Evolutionary conservation across 2,329 filamentous ascomycete genomes (phyloP).

Genomic region (Trichophyton mentagrophytes): DNA sequence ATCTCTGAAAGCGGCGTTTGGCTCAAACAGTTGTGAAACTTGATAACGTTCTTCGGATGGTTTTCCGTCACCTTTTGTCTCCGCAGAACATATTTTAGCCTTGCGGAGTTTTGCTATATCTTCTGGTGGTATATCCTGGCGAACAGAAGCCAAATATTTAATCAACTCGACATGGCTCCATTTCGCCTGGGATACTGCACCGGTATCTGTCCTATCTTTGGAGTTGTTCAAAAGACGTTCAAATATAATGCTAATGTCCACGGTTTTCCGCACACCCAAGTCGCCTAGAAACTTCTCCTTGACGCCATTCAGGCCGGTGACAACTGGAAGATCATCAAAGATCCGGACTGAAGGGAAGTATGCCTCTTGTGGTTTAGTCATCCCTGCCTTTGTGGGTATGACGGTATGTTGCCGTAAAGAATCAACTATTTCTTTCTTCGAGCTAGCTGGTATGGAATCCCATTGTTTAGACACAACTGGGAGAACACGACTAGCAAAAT

Average conservation of each 20-base stretch:
- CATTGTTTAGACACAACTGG: slow-evolving; percentile 76
- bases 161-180: slow-evolving; percentile 94
- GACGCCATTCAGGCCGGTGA: slow-evolving; percentile 61
- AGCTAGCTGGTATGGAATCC: slow-evolving; percentile 59
- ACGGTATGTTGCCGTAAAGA: slow-evolving; percentile 57
- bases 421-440: slow-evolving; percentile 52
- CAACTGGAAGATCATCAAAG: slow-evolving; percentile 81
- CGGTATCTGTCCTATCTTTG: slow-evolving; percentile 38
- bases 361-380: slow-evolving; percentile 71
- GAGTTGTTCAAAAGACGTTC: slow-evolving; percentile 60
- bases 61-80: slow-evolving; percentile 45
- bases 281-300: slow-evolving; percentile 82
- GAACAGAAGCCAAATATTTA: slow-evolving; percentile 83
- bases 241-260: slow-evolving; percentile 90
- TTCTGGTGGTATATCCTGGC: slow-evolving; percentile 68
- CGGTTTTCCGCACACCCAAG: slow-evolving; percentile 84
- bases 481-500: slow-evolving; percentile 66
- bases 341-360: slow-evolving; percentile 91
- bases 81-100: slow-evolving; percentile 71
- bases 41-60: slow-evolving; percentile 49
- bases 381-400: slow-evolving; percentile 81
- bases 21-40: slow-evolving; percentile 69
- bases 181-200: slow-evolving; percentile 31
- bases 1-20: slow-evolving; percentile 54
- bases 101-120: slow-evolving; percentile 68